phyloP scores from a whole-genome alignment of 352 stramenopile genomes.

The Aphanomyces astaci region DNA sequence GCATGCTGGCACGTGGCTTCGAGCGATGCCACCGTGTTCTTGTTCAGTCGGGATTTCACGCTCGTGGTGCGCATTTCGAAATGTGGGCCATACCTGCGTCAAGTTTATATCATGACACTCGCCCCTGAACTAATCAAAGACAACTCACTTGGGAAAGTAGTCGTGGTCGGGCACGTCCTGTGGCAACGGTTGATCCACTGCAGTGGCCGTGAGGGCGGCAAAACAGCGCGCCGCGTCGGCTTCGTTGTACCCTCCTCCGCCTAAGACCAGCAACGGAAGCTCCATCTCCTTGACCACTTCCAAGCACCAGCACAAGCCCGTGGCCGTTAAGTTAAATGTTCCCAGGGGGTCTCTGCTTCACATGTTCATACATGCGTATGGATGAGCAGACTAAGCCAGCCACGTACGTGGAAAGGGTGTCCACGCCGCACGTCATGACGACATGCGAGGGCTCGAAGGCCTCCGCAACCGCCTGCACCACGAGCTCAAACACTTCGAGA shows the following conservation, averaged over 20 bases:
- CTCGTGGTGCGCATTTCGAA: background rate
- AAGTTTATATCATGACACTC: background rate
- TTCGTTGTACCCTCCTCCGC: constrained; percentile 60
- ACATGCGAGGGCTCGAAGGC: constrained; percentile 38
- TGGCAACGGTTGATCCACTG: constrained; percentile 30
- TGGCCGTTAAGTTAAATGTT: constrained; percentile 43
- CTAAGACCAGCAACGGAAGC: constrained; percentile 45
- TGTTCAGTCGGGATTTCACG: constrained; percentile 23
- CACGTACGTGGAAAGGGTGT: constrained; percentile 38
- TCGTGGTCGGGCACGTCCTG: constrained; percentile 44
- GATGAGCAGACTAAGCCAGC: too few relatives aligned
- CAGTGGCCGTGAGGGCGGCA: constrained; percentile 41
- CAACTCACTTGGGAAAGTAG: constrained; percentile 43
- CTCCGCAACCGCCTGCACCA: constrained; percentile 35
- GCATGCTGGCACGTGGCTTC: constrained; percentile 8
- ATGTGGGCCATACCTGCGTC: constrained; percentile 1
- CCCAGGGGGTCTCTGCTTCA: constrained; percentile 31
- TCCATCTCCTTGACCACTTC: constrained; percentile 31
- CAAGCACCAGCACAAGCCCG: constrained; percentile 32
- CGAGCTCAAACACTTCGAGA: constrained; percentile 34
- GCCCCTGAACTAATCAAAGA: background rate
- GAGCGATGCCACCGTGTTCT: constrained; percentile 28
- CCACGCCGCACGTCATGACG: constrained; percentile 62
- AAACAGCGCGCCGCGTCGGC: constrained; percentile 45
- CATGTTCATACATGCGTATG: too few relatives aligned